Evolutionary conservation across 2,329 filamentous ascomycete genomes (phyloP).

Genomic region (Colletotrichum tofieldiae): DNA sequence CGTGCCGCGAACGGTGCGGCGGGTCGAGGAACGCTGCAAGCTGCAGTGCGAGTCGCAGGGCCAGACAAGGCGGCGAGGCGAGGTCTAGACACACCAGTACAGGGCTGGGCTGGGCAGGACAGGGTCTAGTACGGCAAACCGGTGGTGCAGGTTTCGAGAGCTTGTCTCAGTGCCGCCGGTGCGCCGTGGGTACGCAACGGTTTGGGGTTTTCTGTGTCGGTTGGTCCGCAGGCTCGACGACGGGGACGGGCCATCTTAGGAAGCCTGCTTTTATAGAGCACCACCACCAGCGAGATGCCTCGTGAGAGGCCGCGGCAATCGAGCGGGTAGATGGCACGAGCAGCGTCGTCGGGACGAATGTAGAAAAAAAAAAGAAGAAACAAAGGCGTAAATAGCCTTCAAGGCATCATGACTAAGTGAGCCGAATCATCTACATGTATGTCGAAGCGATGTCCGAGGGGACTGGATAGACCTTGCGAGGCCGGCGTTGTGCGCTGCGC

Average conservation of each 20-base stretch:
- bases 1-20: background rate
- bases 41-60: conserved; percentile 22
- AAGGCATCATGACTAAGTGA: conserved; percentile 10
- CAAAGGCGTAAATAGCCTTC: background rate
- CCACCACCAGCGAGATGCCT: background rate
- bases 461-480: conserved; percentile 11
- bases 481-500: background rate
- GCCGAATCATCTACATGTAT: background rate
- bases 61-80: background rate
- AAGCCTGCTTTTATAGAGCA: conserved; percentile 6
- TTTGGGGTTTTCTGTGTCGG: conserved; percentile 15
- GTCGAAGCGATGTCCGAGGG: background rate
- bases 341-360: conserved; percentile 10
- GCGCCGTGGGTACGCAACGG: conserved; percentile 11
- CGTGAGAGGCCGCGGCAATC: background rate
- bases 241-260: background rate
- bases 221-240: background rate
- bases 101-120: conserved; percentile 4
- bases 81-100: conserved; percentile 2
- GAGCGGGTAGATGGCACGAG: conserved; percentile 2
- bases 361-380: background rate
- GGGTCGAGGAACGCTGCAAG: conserved; percentile 13
- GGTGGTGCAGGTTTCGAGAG: conserved; percentile 35
- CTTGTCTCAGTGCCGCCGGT: conserved; percentile 35
- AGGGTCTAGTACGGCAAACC: conserved; percentile 27